Evolutionary conservation across 805 yeast species (phyloP), one percentile per base, ranked within the genome.

Genomic region (Monosporozyma solicola): DNA sequence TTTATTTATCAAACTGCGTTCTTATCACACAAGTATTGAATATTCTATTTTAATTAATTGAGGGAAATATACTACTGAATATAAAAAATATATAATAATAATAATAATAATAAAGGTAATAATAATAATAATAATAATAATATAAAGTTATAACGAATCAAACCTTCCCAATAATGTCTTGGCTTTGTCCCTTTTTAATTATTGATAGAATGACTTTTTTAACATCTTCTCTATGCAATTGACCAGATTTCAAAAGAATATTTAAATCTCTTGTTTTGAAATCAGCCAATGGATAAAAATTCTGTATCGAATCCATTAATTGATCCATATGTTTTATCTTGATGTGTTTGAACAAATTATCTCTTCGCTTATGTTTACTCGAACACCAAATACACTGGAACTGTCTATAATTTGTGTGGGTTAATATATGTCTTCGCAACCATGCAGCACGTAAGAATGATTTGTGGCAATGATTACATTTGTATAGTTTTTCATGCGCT

Each of bases 281-380:
- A 29, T 55, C 39, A 6, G 54, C 50, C 27, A 51, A 43, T 5
- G 55, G 54, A 41, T 48, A 50, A 37, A 48, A 51, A 16, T 39
- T 20, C 16, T 45, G 24, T 15, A 52, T 49, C 6, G 49, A 61
- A 22, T 59, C 53, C 52, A 65, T 50, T 8, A 65, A 58, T n/a
- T 55, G 50, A 10, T 55, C 60, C 11, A 61, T 60, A 51, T 67
- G 71, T 47, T 67, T 67, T 27, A 64, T 48, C 50, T 63, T 64
- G 61, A 67, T 61, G 49, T 67, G 71, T 50, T 67, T 67, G 29
- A 65, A 53, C 5, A 67, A 53, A 50, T 67, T 67, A 52, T 67
- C 71, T 54, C 64, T 64, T 47, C 71, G 56, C 55, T 67, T 67
- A 53, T 67, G 71, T 47, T 59, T 63, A 46, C 66, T 61, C 33